A percentile compares a stretch with the other conserved stretches of the same genome.
Conservation (phyloP, 169 alveolate genomes). For the Amoebophrya sp. region DNA sequence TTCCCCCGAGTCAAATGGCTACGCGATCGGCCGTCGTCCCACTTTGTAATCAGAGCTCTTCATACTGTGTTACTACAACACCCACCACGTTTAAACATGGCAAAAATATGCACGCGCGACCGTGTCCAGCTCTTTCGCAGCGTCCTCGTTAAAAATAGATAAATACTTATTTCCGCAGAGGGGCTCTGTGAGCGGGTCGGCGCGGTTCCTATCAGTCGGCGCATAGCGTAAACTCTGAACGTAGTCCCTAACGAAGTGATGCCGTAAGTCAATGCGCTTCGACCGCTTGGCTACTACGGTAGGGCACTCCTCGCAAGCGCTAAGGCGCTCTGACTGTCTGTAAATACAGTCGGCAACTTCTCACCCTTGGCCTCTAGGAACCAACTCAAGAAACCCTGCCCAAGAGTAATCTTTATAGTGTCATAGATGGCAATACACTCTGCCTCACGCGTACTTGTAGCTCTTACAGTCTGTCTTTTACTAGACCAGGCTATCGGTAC, state of each 20-base stretch:
- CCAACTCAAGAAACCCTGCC: not conserved
- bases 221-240: not conserved
- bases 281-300: not conserved
- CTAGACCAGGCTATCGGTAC: not conserved
- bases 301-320: not conserved
- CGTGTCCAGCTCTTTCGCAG: no score
- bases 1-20: no score
- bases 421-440: not conserved
- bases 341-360: not conserved
- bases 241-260: not conserved
- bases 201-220: not conserved
- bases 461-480: not conserved
- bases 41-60: no score
- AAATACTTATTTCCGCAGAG: no score
- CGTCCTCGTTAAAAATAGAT: no score
- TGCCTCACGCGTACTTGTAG: not conserved
- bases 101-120: no score
- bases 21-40: no score
- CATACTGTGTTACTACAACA: no score
- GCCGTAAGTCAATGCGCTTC: not conserved
- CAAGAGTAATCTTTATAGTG: not conserved
- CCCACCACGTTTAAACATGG: no score
- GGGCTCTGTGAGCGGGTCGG: not conserved
- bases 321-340: not conserved
- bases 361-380: not conserved